Percentiles rank a stretch among this genome's conserved stretches.
Evolutionary conservation across 108 stramenopile species (phyloP).

Genomic region (Skeletonema tropicum): DNA sequence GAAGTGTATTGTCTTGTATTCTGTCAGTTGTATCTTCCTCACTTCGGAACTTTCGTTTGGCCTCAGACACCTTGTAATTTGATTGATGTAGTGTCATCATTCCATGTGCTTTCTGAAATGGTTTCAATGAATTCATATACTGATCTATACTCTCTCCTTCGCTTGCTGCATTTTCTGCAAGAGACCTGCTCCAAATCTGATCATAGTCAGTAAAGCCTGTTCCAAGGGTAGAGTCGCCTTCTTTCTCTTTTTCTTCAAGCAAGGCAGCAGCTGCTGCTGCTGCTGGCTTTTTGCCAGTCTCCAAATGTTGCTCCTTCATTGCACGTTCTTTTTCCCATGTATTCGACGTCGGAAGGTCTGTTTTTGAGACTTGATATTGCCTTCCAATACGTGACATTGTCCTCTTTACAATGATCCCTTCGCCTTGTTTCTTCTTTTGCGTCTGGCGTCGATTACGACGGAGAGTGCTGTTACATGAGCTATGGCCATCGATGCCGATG

Average conservation of each 20-base stretch:
- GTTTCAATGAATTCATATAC: constrained; percentile 44
- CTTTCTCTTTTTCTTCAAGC: not conserved
- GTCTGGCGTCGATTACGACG: constrained; percentile 24
- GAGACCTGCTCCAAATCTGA: constrained; percentile 63
- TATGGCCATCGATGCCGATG: constrained; percentile 30
- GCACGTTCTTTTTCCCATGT: constrained; percentile 29
- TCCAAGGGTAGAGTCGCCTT: not conserved
- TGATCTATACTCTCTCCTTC: constrained; percentile 53
- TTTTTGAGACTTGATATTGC: constrained; percentile 40
- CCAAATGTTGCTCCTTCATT: not conserved
- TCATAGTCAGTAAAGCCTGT: constrained; percentile 10
- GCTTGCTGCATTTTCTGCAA: constrained; percentile 38
- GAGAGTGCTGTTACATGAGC: constrained; percentile 11
- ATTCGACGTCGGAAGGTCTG: constrained; percentile 18
- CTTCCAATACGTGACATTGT: constrained; percentile 33
- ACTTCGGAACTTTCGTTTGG: constrained; percentile 25
- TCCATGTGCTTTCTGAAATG: constrained; percentile 47
- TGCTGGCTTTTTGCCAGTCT: not conserved
- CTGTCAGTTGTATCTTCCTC: not conserved
- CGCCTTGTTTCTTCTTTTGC: constrained; percentile 26
- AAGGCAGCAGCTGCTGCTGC: not conserved
- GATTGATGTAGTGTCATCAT: constrained; percentile 54
- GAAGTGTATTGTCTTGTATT: constrained; percentile 1
- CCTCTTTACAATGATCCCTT: constrained; percentile 15
- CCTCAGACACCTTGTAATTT: constrained; percentile 46